Conservation (phyloP, 768 basidiomycete species). For the Pholiota conissans region DNA sequence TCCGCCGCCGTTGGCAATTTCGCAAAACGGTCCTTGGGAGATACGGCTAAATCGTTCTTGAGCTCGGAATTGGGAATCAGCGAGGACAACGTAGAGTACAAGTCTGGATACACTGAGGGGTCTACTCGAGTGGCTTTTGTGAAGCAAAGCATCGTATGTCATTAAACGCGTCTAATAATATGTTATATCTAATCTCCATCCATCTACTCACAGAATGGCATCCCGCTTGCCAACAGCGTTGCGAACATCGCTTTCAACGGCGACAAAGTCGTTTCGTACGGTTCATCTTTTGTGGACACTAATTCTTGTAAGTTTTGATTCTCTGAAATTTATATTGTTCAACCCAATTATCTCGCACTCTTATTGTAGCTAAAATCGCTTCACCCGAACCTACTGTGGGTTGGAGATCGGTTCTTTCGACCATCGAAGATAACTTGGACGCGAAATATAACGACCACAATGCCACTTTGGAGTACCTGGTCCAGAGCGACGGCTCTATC, state of each 20-base stretch:
- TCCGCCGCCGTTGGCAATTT: background rate
- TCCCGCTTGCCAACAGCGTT: constrained; percentile 32
- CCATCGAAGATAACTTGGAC: constrained; percentile 34
- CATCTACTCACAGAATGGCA: no score
- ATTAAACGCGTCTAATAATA: no score
- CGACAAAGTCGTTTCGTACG: constrained; percentile 11
- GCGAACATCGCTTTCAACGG: constrained; percentile 33
- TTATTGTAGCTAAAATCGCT: constrained; percentile 7
- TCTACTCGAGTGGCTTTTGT: constrained; percentile 23
- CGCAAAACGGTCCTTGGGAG: constrained; percentile 4
- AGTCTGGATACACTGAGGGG: constrained; percentile 12
- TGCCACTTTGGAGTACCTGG: constrained; percentile 43
- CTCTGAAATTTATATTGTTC: background rate
- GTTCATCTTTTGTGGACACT: constrained; percentile 27
- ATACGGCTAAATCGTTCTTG: constrained; percentile 17
- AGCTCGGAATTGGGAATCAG: constrained; percentile 12
- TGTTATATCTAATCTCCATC: no score
- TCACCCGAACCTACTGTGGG: constrained; percentile 8
- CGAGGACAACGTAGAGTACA: constrained; percentile 11
- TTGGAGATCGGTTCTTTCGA: constrained; percentile 30
- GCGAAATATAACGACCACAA: constrained; percentile 38
- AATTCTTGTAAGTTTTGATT: constrained; percentile 1
- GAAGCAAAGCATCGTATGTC: constrained; percentile 23
- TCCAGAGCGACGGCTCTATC: constrained; percentile 34
- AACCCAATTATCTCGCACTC: no score